Conservation (phyloP, 768 basidiomycete species). For the Russula earlei region DNA sequence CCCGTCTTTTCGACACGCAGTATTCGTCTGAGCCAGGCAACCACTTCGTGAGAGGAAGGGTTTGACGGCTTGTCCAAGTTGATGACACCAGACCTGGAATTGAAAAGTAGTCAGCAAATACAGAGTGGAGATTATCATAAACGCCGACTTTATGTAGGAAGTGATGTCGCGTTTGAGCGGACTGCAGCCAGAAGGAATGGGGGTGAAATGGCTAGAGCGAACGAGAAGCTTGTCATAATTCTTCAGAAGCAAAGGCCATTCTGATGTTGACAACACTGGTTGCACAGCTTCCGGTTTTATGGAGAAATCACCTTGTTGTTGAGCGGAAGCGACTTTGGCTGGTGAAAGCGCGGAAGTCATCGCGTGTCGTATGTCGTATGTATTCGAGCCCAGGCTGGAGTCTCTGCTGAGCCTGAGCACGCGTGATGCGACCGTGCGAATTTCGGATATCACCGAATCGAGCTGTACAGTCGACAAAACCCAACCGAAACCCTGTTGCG, state of each 20-base stretch:
- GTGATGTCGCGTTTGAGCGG: constrained; percentile 92
- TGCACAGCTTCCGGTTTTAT: constrained; percentile 71
- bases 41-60: constrained; percentile 98
- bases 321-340: constrained; percentile 64
- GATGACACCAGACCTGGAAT: constrained; percentile 87
- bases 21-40: constrained; percentile 97
- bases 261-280: constrained; percentile 83
- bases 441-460: constrained; percentile 7
- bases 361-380: too few species aligned
- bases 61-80: constrained; percentile 99
- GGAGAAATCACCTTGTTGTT: constrained; percentile 63
- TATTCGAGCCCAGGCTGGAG: too few species aligned
- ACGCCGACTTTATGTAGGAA: constrained; percentile 74
- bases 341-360: constrained; percentile 48
- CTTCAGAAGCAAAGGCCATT: constrained; percentile 97
- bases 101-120: background rate
- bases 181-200: constrained; percentile 88
- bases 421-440: background rate
- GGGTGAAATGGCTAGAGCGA: constrained; percentile 95
- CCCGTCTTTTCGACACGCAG: constrained; percentile 96
- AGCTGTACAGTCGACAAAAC: constrained; percentile 43
- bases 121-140: background rate
- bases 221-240: constrained; percentile 97
- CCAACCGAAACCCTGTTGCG: background rate
- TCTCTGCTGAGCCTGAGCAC: background rate